Evolutionary conservation across 257 asterid species (phyloP).

Genomic region (Solanum commersonii): DNA sequence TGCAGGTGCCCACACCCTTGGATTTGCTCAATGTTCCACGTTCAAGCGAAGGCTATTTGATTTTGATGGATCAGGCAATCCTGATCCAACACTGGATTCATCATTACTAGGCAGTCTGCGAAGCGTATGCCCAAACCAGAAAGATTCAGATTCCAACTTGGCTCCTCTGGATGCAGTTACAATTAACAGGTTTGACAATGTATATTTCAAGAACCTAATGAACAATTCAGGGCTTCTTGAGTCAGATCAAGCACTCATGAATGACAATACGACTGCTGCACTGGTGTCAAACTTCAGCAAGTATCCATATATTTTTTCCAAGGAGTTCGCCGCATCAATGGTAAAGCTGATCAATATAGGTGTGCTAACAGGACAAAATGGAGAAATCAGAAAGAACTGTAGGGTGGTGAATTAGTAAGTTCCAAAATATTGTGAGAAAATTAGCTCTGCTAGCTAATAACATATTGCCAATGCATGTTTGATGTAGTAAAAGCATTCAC

Average conservation of each 20-base stretch:
- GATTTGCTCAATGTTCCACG: slow-evolving; percentile 67
- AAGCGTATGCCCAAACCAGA: slow-evolving; percentile 34
- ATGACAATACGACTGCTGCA: slow-evolving; percentile 37
- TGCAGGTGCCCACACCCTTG: slow-evolving; percentile 70
- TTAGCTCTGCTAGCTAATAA: neutral
- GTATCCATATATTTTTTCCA: slow-evolving; percentile 32
- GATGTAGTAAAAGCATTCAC: neutral
- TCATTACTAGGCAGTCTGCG: slow-evolving; percentile 31
- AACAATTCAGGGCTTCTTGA: slow-evolving; percentile 44
- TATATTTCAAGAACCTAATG: slow-evolving; percentile 44
- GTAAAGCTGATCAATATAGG: slow-evolving; percentile 52
- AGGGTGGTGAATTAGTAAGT: slow-evolving; percentile 34
- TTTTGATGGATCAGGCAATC: slow-evolving; percentile 71
- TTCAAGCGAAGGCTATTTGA: slow-evolving; percentile 57
- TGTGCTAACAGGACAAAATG: slow-evolving; percentile 39
- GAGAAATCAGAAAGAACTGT: slow-evolving; percentile 58
- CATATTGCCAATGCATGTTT: neutral
- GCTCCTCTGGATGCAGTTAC: slow-evolving; percentile 41
- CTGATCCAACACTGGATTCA: slow-evolving; percentile 50
- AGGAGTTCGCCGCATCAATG: slow-evolving; percentile 58
- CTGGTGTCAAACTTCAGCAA: slow-evolving; percentile 36
- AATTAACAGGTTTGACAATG: slow-evolving; percentile 40
- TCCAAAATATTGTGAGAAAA: neutral
- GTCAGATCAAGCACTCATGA: slow-evolving; percentile 65
- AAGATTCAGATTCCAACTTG: slow-evolving; percentile 37